Base-by-base conservation (phyloP, 2,329 filamentous ascomycete genomes). In the Ophiocordyceps sinensis region DNA sequence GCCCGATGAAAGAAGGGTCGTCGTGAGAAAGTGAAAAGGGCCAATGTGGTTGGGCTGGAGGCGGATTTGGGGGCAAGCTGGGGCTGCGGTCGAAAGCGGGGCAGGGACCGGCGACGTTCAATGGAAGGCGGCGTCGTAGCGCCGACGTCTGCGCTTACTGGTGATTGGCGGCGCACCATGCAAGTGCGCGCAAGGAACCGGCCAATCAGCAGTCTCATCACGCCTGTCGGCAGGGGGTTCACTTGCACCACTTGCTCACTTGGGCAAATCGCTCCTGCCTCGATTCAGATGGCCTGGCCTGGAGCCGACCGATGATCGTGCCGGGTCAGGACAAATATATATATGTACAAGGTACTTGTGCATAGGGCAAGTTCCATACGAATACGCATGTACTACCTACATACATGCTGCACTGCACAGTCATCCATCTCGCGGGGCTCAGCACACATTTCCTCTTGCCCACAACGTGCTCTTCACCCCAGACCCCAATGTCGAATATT, bases 171-270 rank as follows among this genome's bases (percentile, higher is more conserved):
- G 47, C 32, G 41, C 42, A 43, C 49, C 42, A 45, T 52, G 46
- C 50, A 52, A 48, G 51, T 48, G 50, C 47, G 53, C 41, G 45
- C 41, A 37, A 44, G 45, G 45, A 39, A 45, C 40, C 43, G 47
- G 44, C 59, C 59, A 62, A 62, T 61, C 47, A 54, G 48, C 46
- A 45, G 44, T 43, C 40, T 47, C 48, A 60, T 61, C 59, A 62
- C 58, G 46, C 45, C 49, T 42, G 44, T 31, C 44, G 46, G 45
- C 59, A 61, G 49, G 59, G 58, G 50, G 54, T 49, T 55, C 55
- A 4, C 57, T 60, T 56, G 57, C 56, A 50, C 47, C 49, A 48
- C 45, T 41, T 43, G 41, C 26, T 15, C 19, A 21, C 23, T 5
- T 32, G 15, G 17, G 17, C 31, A 15, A n/a, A 13, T 34, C n/a